Conservation (phyloP, 129 eudicot species). For the Tagetes patula region DNA sequence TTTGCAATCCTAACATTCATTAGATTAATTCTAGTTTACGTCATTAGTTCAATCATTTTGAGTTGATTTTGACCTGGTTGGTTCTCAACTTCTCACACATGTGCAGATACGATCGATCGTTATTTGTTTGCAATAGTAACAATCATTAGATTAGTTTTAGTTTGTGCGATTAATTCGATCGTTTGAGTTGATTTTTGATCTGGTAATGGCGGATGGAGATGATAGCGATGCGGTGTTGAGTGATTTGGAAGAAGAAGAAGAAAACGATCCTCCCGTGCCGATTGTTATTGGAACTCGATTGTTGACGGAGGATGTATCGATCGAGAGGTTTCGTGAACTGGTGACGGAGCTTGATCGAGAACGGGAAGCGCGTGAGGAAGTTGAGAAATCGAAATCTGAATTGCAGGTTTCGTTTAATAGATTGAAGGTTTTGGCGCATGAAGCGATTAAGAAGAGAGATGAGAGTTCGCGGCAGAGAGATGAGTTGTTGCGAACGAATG, state of each 20-base stretch:
- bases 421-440: conserved; percentile 68
- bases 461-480: conserved; percentile 65
- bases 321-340: conserved; percentile 58
- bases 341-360: conserved; percentile 78
- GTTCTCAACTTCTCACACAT: too few species aligned
- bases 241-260: conserved; percentile 82
- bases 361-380: conserved; percentile 52
- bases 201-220: conserved; percentile 54
- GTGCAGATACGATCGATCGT: too few species aligned
- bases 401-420: conserved; percentile 62
- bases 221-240: conserved; percentile 63
- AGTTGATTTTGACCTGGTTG: not conserved
- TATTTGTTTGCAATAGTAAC: too few species aligned
- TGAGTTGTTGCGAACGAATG: conserved; percentile 47
- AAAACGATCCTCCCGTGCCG: conserved; percentile 44
- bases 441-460: conserved; percentile 81
- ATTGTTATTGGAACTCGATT: conserved; percentile 35
- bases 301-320: conserved; percentile 43
- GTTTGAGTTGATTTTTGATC: not conserved
- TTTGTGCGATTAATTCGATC: not conserved
- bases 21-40: not conserved
- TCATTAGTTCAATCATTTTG: not conserved
- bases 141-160: not conserved
- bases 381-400: conserved; percentile 62
- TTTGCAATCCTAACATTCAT: not conserved